Evolutionary conservation across 2,329 filamentous ascomycete species (phyloP).

Genomic region (Curvularia sp.): DNA sequence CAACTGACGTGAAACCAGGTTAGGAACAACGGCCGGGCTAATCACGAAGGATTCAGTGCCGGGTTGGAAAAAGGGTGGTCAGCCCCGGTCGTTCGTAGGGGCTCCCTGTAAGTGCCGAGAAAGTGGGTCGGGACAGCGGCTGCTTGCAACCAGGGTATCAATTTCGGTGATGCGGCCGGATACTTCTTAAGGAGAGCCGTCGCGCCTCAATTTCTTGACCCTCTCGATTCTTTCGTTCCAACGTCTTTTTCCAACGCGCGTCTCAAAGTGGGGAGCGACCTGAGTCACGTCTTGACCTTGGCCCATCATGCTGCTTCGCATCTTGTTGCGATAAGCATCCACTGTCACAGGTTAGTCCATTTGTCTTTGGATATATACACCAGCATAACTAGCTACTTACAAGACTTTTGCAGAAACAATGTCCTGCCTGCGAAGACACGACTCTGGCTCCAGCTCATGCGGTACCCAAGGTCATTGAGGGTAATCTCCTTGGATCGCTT

Average conservation of each 20-base stretch:
- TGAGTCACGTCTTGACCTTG: conserved; percentile 76
- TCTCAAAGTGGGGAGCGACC: conserved; percentile 86
- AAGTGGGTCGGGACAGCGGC: conserved; percentile 42
- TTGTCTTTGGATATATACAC: neutral
- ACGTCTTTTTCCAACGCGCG: conserved; percentile 79
- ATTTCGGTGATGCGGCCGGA: conserved; percentile 30
- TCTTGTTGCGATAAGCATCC: conserved; percentile 93
- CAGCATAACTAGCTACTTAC: conserved; percentile 66
- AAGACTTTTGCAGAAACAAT: conserved; percentile 86
- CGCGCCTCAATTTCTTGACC: conserved; percentile 50
- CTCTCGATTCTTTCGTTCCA: conserved; percentile 59
- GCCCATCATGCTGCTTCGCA: conserved; percentile 79
- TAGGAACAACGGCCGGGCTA: conserved; percentile 25
- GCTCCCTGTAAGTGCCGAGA: conserved; percentile 45
- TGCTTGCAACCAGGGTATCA: conserved; percentile 36
- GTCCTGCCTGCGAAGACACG: conserved; percentile 86
- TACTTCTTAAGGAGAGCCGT: conserved; percentile 49
- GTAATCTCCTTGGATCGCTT: conserved; percentile 83
- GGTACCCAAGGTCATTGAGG: conserved; percentile 89
- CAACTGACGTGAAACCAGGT: conserved; percentile 32
- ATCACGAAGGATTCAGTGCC: conserved; percentile 33
- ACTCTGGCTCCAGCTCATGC: conserved; percentile 97
- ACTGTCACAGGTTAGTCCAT: conserved; percentile 62
- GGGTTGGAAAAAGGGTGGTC: conserved; percentile 36
- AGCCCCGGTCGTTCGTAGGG: conserved; percentile 45